Conservation (phyloP, 805 yeast genomes). For the Saccharomycodes ludwigii region DNA sequence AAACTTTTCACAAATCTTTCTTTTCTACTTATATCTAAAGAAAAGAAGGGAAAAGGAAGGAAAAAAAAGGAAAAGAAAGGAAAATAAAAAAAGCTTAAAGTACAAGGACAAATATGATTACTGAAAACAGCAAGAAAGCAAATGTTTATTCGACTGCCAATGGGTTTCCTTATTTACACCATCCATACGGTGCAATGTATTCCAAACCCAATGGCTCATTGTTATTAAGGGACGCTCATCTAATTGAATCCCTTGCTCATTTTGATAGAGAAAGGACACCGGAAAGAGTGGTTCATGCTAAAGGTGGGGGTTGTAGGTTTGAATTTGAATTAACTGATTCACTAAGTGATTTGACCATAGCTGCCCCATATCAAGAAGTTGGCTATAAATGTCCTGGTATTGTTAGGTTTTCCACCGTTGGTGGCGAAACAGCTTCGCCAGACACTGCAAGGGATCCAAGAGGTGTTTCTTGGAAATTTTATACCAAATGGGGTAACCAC, state of each 20-base stretch:
- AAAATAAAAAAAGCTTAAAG: too few species aligned
- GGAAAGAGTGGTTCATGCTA: conserved; percentile 58
- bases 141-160: conserved; percentile 30
- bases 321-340: conserved; percentile 48
- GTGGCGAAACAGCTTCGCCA: conserved; percentile 58
- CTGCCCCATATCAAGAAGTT: conserved; percentile 28
- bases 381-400: conserved; percentile 33
- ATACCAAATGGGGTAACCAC: conserved; percentile 75
- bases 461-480: conserved; percentile 70
- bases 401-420: conserved; percentile 63
- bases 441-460: conserved; percentile 83
- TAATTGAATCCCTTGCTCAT: conserved; percentile 43
- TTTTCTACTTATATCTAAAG: too few species aligned
- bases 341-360: conserved; percentile 36
- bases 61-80: too few species aligned
- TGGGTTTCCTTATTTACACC: conserved; percentile 40
- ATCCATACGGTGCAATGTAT: conserved; percentile 42
- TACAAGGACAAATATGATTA: too few species aligned
- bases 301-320: conserved; percentile 54
- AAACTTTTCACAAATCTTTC: too few species aligned
- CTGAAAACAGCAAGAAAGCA: too few species aligned
- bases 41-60: too few species aligned
- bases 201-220: conserved; percentile 48
- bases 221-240: conserved; percentile 44
- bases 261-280: conserved; percentile 51